Percentiles rank a stretch among this genome's conserved stretches.
These are phyloP conservation scores for Basipetospora chlamydospora DNA, from an alignment of 2,329 filamentous ascomycete genomes.

Conservation along the genomic window DNA sequence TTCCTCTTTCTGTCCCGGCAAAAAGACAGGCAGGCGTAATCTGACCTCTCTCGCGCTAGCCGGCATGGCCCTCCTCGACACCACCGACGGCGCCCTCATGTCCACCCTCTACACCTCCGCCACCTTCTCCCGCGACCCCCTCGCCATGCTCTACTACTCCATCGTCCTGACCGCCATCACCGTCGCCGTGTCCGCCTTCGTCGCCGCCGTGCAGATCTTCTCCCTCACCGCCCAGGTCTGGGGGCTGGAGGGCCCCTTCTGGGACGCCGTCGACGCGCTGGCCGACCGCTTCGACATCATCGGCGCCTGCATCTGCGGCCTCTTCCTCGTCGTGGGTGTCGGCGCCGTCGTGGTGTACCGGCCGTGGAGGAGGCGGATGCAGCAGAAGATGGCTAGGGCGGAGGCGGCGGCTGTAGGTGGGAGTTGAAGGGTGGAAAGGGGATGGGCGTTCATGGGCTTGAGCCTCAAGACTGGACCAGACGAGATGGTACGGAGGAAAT, in stretches of 20 bases:
- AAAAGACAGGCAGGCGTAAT: too few relatives aligned
- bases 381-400: neutral
- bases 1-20: neutral
- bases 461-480: too few relatives aligned
- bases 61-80: conserved; percentile 92
- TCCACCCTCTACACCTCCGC: conserved; percentile 81
- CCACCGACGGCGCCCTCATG: conserved; percentile 86
- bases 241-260: conserved; percentile 62
- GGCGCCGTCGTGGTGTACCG: conserved; percentile 62
- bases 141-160: conserved; percentile 92
- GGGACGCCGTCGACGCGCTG: conserved; percentile 68
- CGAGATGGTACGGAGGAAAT: too few relatives aligned
- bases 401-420: neutral
- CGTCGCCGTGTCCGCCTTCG: conserved; percentile 69
- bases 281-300: conserved; percentile 77
- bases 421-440: neutral
- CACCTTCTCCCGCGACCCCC: conserved; percentile 59
- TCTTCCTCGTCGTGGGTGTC: conserved; percentile 65
- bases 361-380: conserved; percentile 52
- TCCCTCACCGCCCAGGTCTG: conserved; percentile 66
- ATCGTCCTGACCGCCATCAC: conserved; percentile 75
- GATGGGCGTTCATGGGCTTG: too few relatives aligned
- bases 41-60: too few relatives aligned
- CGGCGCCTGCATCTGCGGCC: conserved; percentile 71
- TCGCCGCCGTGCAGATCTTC: conserved; percentile 73